These are phyloP conservation scores for Craterostigma plantagineum DNA, from an alignment of 257 asterid genomes.

Conservation along the genomic window DNA sequence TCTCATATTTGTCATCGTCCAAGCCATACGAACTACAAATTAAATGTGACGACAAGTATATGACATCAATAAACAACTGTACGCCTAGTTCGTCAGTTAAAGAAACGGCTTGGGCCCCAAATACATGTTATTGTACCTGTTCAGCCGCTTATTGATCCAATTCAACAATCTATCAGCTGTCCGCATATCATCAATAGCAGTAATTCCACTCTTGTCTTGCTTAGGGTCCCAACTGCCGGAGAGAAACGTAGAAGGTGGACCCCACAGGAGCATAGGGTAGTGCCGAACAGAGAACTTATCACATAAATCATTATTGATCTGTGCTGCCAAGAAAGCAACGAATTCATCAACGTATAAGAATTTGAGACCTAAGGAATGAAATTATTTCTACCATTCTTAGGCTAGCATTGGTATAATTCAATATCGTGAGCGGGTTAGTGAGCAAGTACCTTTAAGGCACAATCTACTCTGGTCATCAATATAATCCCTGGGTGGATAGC, in stretches of 20 bases:
- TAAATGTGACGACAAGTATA: not conserved
- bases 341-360: not conserved
- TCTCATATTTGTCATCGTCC: conserved; percentile 64
- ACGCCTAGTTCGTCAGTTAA: too few species aligned
- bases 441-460: conserved; percentile 64
- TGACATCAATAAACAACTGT: too few species aligned
- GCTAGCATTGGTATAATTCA: not conserved
- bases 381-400: too few species aligned
- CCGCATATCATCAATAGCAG: conserved; percentile 34
- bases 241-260: conserved; percentile 67
- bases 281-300: conserved; percentile 66
- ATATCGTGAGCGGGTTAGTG: conserved; percentile 1
- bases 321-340: conserved; percentile 74
- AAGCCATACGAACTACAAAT: conserved; percentile 53
- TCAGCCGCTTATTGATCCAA: conserved; percentile 71
- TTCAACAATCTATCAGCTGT: conserved; percentile 55
- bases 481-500: conserved; percentile 81
- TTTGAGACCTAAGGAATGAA: too few species aligned
- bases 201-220: conserved; percentile 40
- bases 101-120: too few species aligned
- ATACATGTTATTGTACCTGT: conserved; percentile 22
- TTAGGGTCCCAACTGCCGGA: conserved; percentile 59
- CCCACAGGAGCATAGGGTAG: conserved; percentile 87
- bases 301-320: conserved; percentile 69
- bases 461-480: conserved; percentile 84